Evolutionary conservation across 495 filamentous ascomycete species (phyloP).

Genomic region (Neurospora terricola): DNA sequence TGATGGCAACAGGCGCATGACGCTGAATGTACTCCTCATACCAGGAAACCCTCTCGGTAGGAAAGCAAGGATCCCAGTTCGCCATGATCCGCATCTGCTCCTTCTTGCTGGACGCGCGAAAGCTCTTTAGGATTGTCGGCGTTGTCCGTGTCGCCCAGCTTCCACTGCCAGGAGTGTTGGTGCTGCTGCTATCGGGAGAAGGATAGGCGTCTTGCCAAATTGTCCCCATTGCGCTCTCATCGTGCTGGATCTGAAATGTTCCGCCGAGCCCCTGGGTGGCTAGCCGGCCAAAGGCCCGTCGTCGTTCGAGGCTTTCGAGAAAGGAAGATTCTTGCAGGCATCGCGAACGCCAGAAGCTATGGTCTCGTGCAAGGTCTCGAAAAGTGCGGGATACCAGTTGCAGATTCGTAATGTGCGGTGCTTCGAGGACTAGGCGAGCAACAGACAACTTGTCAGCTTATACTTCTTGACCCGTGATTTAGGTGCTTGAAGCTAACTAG

Average conservation of each 20-base stretch:
- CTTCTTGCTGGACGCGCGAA: conserved; percentile 28
- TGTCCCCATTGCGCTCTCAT: conserved; percentile 19
- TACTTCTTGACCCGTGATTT: background rate
- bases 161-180: conserved; percentile 1
- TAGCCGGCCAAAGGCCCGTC: conserved; percentile 25
- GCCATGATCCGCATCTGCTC: conserved; percentile 48
- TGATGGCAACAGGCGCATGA: conserved; percentile 60
- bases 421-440: conserved; percentile 49
- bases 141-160: conserved; percentile 15
- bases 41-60: conserved; percentile 60
- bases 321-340: conserved; percentile 61
- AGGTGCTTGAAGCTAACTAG: background rate
- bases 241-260: conserved; percentile 18
- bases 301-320: conserved; percentile 38
- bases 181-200: conserved; percentile 12
- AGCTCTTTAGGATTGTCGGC: background rate
- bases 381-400: conserved; percentile 62
- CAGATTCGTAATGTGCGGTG: conserved; percentile 56
- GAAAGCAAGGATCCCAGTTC: conserved; percentile 75
- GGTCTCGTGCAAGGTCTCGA: conserved; percentile 61
- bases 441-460: background rate
- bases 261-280: conserved; percentile 15
- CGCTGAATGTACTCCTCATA: conserved; percentile 84
- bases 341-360: conserved; percentile 62
- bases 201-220: conserved; percentile 1